Evolutionary conservation across 106 monocot species (phyloP).

Genomic region (Dioscorea dumetorum): DNA sequence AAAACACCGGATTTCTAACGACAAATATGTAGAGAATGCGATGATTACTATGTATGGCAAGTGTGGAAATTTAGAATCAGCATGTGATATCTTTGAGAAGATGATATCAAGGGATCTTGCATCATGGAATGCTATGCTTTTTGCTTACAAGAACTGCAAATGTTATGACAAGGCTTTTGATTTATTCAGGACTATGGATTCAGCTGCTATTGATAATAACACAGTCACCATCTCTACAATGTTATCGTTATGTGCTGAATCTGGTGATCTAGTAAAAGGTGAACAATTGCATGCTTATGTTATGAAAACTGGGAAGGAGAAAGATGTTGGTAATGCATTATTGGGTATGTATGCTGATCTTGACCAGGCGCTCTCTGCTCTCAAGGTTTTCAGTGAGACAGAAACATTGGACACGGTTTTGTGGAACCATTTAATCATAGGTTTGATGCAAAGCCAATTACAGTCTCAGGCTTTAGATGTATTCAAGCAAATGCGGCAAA

Average conservation of each 20-base stretch:
- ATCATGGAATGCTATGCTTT: constrained; percentile 27
- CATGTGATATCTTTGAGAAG: constrained; percentile 7
- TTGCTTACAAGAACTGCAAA: constrained; percentile 16
- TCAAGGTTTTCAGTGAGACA: constrained; percentile 12
- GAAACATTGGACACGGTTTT: constrained; percentile 3
- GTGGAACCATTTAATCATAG: constrained; percentile 18
- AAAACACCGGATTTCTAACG: background rate
- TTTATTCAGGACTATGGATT: constrained; percentile 15
- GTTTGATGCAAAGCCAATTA: constrained; percentile 2
- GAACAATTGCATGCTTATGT: constrained; percentile 27
- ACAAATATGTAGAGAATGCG: constrained; percentile 18
- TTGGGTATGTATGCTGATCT: constrained; percentile 20
- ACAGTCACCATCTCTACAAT: constrained; percentile 12
- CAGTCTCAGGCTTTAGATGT: constrained; percentile 8
- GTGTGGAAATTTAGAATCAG: background rate
- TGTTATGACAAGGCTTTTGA: constrained; percentile 8
- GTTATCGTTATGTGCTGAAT: constrained; percentile 12
- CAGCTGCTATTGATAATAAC: background rate
- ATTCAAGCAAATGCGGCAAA: constrained; percentile 14
- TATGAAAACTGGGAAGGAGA: constrained; percentile 13
- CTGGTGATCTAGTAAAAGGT: constrained; percentile 6
- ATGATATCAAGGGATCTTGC: constrained; percentile 10
- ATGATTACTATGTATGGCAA: constrained; percentile 19
- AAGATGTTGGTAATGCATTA: constrained; percentile 8
- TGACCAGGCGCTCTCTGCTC: constrained; percentile 6